Percentiles rank a stretch among this genome's conserved stretches.
These are phyloP conservation scores for Cystobasidiaceae sp. DNA, from an alignment of 1,284 basidiomycete species.

Conservation along the genomic window DNA sequence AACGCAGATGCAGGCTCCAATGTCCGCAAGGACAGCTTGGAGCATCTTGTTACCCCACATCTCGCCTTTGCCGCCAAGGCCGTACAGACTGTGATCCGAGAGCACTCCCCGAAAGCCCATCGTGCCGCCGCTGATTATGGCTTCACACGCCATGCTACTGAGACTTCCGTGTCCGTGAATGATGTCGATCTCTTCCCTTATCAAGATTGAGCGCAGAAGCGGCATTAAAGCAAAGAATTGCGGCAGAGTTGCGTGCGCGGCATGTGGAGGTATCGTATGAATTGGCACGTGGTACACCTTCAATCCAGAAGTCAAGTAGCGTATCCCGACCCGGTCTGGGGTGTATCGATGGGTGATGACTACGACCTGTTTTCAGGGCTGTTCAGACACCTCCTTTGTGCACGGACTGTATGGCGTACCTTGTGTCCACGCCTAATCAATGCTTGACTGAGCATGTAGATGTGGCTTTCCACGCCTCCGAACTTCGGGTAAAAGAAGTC, in stretches of 20 bases:
- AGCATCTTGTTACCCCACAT: constrained; percentile 96
- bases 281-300: constrained; percentile 96
- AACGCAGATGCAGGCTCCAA: constrained; percentile 91
- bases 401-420: constrained; percentile 49
- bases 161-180: constrained; percentile 91
- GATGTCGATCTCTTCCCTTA: constrained; percentile 79
- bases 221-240: constrained; percentile 90
- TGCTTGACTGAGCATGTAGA: constrained; percentile 83
- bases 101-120: constrained; percentile 78
- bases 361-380: constrained; percentile 62
- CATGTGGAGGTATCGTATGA: constrained; percentile 69
- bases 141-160: constrained; percentile 85
- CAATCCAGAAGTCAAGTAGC: constrained; percentile 74
- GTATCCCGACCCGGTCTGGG: constrained; percentile 76
- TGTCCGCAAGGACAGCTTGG: constrained; percentile 75
- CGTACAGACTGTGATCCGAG: constrained; percentile 95
- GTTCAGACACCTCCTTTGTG: background rate
- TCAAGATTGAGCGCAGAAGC: constrained; percentile 78
- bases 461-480: constrained; percentile 95
- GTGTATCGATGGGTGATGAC: constrained; percentile 89
- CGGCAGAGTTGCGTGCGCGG: constrained; percentile 72
- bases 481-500: constrained; percentile 96
- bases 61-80: constrained; percentile 90
- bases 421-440: constrained; percentile 81
- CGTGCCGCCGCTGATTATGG: constrained; percentile 77